A percentile compares a stretch with the other conserved stretches of the same genome.
Evolutionary conservation across 495 filamentous ascomycete genomes (phyloP).

Genomic region (Aspergillus leporis): DNA sequence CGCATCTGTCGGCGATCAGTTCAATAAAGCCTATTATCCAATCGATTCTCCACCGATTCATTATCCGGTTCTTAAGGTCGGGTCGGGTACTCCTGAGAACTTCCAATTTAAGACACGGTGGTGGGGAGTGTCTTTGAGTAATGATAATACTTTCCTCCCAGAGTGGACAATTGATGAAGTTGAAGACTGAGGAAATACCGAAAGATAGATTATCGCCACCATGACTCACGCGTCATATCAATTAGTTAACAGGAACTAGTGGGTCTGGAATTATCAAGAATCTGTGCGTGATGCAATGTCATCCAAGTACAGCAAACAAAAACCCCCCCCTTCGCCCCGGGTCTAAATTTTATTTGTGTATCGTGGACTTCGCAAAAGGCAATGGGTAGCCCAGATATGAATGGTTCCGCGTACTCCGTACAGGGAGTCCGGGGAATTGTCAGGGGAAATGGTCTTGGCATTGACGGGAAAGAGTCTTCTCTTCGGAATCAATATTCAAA

Average conservation of each 20-base stretch:
- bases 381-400: no score
- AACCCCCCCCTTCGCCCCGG: no score
- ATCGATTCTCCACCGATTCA: neutral
- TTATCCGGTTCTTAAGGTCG: neutral
- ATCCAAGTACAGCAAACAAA: no score
- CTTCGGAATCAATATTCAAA: neutral
- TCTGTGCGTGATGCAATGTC: neutral
- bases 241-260: neutral
- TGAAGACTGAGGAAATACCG: neutral
- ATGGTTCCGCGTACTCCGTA: no score
- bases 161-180: neutral
- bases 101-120: neutral
- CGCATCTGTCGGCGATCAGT: neutral
- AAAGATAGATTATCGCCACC: neutral
- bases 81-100: no score
- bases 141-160: no score
- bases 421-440: neutral
- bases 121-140: neutral
- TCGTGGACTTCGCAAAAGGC: no score
- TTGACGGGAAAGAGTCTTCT: neutral
- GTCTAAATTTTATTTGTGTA: no score
- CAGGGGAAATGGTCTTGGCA: constrained; percentile 1
- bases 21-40: neutral
- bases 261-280: neutral
- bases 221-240: neutral